These are phyloP conservation scores for Ophiostoma sp. DNA, from an alignment of 2,329 filamentous ascomycete species.

Conservation along the genomic window DNA sequence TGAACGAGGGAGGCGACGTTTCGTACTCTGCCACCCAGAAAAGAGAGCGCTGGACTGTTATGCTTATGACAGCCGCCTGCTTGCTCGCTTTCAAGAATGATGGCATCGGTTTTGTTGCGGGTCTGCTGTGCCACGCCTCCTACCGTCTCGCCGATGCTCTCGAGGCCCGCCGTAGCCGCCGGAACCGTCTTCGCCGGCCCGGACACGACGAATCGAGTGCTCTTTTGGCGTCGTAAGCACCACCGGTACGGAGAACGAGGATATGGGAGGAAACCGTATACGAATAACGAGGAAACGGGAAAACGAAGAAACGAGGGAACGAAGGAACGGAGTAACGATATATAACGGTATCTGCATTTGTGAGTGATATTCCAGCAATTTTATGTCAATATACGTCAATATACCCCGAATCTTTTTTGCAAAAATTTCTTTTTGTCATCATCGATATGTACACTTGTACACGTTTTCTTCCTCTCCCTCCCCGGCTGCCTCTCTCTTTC, in stretches of 20 bases:
- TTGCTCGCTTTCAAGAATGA: constrained; percentile 88
- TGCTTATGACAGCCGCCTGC: constrained; percentile 82
- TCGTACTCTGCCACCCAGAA: constrained; percentile 62
- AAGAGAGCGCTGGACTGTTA: constrained; percentile 78
- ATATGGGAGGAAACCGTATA: background rate
- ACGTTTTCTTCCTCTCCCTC: background rate
- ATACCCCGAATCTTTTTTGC: too few relatives aligned
- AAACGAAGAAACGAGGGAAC: background rate
- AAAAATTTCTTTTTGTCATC: too few relatives aligned
- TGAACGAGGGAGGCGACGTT: constrained; percentile 59
- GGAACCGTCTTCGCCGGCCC: background rate
- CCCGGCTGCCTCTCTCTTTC: too few relatives aligned
- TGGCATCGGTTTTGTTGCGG: constrained; percentile 80
- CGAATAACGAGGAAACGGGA: background rate
- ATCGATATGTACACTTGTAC: background rate
- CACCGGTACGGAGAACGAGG: background rate
- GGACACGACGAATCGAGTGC: constrained; percentile 37
- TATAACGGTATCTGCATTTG: background rate
- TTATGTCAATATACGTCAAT: background rate
- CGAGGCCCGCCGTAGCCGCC: constrained; percentile 28
- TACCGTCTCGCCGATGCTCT: constrained; percentile 51
- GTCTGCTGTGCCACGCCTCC: constrained; percentile 74
- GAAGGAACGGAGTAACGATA: background rate
- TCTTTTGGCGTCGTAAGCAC: constrained; percentile 29
- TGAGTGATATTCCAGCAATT: background rate